Conservation (phyloP, 805 yeast species). For the Martiniozyma abietophila region DNA sequence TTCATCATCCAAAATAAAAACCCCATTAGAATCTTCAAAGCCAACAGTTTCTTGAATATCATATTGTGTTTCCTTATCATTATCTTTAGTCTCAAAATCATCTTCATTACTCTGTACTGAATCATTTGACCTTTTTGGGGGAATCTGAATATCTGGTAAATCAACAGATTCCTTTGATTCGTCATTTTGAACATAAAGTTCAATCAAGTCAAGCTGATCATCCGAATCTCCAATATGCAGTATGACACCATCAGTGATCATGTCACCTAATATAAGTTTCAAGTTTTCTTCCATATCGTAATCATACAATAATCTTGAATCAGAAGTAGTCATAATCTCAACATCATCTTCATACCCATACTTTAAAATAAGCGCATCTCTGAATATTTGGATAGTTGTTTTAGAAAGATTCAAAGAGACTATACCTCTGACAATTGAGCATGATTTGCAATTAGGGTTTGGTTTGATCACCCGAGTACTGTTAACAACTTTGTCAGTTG, state of each 20-base stretch:
- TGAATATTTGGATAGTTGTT: conserved; percentile 39
- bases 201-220: conserved; percentile 53
- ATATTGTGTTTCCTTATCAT: conserved; percentile 17
- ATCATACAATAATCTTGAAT: conserved; percentile 63
- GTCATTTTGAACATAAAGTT: conserved; percentile 38
- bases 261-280: conserved; percentile 34
- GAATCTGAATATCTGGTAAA: conserved; percentile 20
- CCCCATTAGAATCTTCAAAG: conserved; percentile 11
- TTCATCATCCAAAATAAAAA: conserved; percentile 15
- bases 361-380: conserved; percentile 37
- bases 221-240: conserved; percentile 74
- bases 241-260: conserved; percentile 51
- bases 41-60: conserved; percentile 10
- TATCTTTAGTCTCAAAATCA: conserved; percentile 11
- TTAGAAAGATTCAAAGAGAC: conserved; percentile 26
- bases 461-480: conserved; percentile 54
- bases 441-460: conserved; percentile 64
- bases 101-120: no score
- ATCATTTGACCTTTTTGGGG: conserved; percentile 14
- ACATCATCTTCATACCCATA: conserved; percentile 55
- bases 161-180: conserved; percentile 9
- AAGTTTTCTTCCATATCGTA: conserved; percentile 79
- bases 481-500: conserved; percentile 55
- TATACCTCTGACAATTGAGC: conserved; percentile 48
- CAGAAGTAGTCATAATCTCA: conserved; percentile 33